Evolutionary conservation across 1,284 basidiomycete species (phyloP).

Genomic region (Hemileia vastatrix): DNA sequence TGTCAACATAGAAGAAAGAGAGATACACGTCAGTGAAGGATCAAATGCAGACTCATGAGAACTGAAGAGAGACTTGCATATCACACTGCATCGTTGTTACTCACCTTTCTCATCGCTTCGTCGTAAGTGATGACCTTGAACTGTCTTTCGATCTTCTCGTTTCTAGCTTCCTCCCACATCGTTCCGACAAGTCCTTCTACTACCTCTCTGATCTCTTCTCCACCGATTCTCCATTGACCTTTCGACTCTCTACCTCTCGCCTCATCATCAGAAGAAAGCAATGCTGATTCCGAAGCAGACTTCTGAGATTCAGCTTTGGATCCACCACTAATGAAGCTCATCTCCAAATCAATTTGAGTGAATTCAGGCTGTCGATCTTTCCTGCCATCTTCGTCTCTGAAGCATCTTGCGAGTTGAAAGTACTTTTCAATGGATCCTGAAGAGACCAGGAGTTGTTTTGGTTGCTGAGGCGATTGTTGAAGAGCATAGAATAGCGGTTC

Average conservation of each 20-base stretch:
- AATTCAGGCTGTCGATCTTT: constrained; percentile 94
- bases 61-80: not conserved
- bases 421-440: constrained; percentile 83
- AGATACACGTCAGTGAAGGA: not conserved
- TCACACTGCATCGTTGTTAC: too few relatives aligned
- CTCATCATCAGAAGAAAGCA: constrained; percentile 51
- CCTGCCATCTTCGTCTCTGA: constrained; percentile 86
- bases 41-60: not conserved
- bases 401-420: constrained; percentile 86
- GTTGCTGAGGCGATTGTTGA: constrained; percentile 89
- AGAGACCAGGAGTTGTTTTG: constrained; percentile 83
- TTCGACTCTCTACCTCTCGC: constrained; percentile 51
- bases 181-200: constrained; percentile 32
- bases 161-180: constrained; percentile 62
- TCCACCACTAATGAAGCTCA: constrained; percentile 78
- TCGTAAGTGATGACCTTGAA: constrained; percentile 74
- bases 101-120: constrained; percentile 71
- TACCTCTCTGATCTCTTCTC: constrained; percentile 32
- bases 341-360: constrained; percentile 91
- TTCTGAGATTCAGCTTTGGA: constrained; percentile 55
- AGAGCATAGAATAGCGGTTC: constrained; percentile 72
- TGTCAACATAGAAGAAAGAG: constrained; percentile 39
- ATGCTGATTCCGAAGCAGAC: constrained; percentile 55
- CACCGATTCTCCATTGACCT: constrained; percentile 59
- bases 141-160: constrained; percentile 52